Conservation (phyloP, 2,329 filamentous ascomycete genomes). For the Didymella lethalis region DNA sequence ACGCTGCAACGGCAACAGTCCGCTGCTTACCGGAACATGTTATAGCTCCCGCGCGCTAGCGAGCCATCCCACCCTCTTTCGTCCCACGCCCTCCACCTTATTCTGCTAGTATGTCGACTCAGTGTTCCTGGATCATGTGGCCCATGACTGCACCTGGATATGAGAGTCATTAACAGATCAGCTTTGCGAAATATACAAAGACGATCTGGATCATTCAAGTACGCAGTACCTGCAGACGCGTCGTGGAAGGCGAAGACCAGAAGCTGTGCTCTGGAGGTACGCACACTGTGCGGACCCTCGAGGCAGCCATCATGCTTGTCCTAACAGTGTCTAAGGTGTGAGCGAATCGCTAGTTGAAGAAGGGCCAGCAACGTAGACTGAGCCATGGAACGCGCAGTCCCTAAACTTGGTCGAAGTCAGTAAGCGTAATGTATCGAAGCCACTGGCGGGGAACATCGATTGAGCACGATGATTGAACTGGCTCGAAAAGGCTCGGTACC, state of each 20-base stretch:
- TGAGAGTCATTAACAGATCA: not conserved
- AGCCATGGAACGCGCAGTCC: constrained; percentile 3
- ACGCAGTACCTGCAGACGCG: not conserved
- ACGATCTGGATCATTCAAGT: not conserved
- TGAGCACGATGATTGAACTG: not conserved
- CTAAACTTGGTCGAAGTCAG: not conserved
- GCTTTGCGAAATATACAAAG: not conserved
- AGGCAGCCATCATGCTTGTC: not conserved
- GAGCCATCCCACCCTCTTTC: constrained; percentile 5
- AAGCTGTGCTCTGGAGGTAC: not conserved
- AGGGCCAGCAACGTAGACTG: not conserved
- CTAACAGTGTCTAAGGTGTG: not conserved
- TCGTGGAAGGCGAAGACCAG: not conserved
- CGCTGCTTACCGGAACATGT: constrained; percentile 24
- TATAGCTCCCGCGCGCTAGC: constrained; percentile 26
- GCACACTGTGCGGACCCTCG: not conserved
- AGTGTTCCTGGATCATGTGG: not conserved
- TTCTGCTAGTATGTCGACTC: not conserved
- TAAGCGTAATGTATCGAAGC: not conserved
- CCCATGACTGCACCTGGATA: not conserved
- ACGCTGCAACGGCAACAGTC: constrained; percentile 28
- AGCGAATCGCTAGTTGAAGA: not conserved
- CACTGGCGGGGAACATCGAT: not conserved
- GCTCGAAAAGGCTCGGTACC: not conserved
- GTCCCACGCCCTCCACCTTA: not conserved